Conservation (phyloP, 441 rosid species). For the Erodium texanum region DNA sequence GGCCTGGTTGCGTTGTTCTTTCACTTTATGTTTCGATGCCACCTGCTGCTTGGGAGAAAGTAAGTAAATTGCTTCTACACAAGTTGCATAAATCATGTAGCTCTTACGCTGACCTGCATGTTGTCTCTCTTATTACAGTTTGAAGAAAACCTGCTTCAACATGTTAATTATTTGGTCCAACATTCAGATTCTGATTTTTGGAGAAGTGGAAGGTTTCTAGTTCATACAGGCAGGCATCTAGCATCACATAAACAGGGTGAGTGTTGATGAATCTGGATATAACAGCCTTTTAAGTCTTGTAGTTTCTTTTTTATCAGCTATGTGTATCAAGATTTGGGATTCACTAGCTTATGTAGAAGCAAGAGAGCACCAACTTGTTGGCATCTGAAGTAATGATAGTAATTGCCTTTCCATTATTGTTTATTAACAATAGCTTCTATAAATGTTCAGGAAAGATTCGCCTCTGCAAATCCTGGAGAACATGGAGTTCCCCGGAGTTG, state of each 20-base stretch:
- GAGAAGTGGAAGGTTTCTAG: slow-evolving; percentile 61
- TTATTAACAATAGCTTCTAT: neutral
- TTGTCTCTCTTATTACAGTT: slow-evolving; percentile 38
- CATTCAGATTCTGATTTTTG: slow-evolving; percentile 51
- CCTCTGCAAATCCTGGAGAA: slow-evolving; percentile 61
- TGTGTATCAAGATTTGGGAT: too few species aligned
- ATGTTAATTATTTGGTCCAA: slow-evolving; percentile 43
- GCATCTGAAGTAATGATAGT: neutral
- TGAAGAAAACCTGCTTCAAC: slow-evolving; percentile 49
- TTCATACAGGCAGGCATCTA: slow-evolving; percentile 50
- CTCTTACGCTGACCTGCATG: slow-evolving; percentile 27
- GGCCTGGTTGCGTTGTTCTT: slow-evolving; percentile 87
- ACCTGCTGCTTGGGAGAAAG: slow-evolving; percentile 58
- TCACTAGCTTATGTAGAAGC: too few species aligned
- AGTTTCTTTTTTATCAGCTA: too few species aligned
- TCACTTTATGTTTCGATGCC: slow-evolving; percentile 69
- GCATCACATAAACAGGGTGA: slow-evolving; percentile 69
- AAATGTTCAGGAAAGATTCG: slow-evolving; percentile 51
- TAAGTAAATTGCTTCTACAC: slow-evolving; percentile 31
- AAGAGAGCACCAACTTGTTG: too few species aligned
- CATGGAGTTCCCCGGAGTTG: slow-evolving; percentile 73
- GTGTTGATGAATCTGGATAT: slow-evolving; percentile 16
- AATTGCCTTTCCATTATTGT: neutral
- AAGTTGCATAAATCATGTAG: slow-evolving; percentile 5
- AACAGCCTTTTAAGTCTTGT: too few species aligned